Evolutionary conservation across 768 basidiomycete species (phyloP).

Genomic region (Lentinula sp.): DNA sequence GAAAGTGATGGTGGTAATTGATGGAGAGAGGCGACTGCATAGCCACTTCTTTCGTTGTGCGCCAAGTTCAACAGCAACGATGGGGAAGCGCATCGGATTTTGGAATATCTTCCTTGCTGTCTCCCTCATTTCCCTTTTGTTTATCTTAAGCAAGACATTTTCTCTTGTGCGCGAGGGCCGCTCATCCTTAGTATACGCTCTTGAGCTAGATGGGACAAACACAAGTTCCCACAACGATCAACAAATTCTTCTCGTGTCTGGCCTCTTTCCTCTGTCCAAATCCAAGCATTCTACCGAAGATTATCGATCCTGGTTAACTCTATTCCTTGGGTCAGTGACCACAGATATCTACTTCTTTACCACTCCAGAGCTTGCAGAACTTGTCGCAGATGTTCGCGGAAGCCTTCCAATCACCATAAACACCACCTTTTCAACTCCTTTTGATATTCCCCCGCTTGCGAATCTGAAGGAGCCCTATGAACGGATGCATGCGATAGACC

Average conservation of each 20-base stretch:
- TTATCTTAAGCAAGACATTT: background rate
- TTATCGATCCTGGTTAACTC: constrained; percentile 36
- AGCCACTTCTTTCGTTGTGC: background rate
- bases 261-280: constrained; percentile 44
- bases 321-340: constrained; percentile 36
- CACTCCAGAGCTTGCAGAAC: constrained; percentile 28
- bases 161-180: background rate
- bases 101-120: background rate
- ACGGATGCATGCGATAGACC: constrained; percentile 37
- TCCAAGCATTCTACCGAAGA: constrained; percentile 44
- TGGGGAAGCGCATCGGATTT: background rate
- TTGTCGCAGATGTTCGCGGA: constrained; percentile 25
- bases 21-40: background rate
- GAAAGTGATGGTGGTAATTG: too few relatives aligned
- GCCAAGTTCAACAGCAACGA: background rate
- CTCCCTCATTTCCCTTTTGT: background rate
- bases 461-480: constrained; percentile 27
- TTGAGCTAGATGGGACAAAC: background rate
- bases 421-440: constrained; percentile 38
- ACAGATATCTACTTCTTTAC: constrained; percentile 55
- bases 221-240: background rate
- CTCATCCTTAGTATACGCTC: background rate
- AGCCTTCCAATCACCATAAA: constrained; percentile 33
- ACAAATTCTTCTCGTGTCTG: constrained; percentile 45
- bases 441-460: constrained; percentile 40